Percentiles rank a stretch among this genome's conserved stretches.
Evolutionary conservation across 306 rosid genomes (phyloP).

Genomic region (Dryas drummondii): DNA sequence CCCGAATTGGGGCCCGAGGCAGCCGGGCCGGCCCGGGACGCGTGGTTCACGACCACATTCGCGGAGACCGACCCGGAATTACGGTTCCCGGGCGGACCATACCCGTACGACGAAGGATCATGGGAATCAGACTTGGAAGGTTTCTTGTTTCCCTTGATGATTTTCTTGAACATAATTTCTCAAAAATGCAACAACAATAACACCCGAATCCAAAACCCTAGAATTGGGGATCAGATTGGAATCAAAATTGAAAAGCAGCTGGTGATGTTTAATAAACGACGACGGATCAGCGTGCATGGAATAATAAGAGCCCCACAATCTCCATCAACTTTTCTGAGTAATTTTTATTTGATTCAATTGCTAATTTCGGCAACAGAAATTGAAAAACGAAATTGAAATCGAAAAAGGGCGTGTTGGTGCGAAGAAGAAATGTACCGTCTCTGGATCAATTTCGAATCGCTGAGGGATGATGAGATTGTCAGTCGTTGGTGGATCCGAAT

Average conservation of each 20-base stretch:
- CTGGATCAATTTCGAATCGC: conserved; percentile 7
- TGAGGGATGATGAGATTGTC: background rate
- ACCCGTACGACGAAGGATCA: conserved; percentile 50
- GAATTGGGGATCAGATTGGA: conserved; percentile 27
- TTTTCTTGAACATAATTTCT: conserved; percentile 73
- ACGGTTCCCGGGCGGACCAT: conserved; percentile 40
- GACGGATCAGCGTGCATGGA: conserved; percentile 32
- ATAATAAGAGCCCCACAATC: conserved; percentile 29
- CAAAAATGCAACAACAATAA: conserved; percentile 25
- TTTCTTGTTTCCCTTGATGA: conserved; percentile 79
- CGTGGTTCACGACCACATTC: conserved; percentile 71
- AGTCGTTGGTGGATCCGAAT: conserved; percentile 37
- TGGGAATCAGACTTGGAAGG: conserved; percentile 77
- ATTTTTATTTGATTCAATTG: background rate
- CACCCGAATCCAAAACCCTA: conserved; percentile 45
- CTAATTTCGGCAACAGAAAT: conserved; percentile 22
- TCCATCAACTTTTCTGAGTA: conserved; percentile 15
- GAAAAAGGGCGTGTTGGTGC: conserved; percentile 46
- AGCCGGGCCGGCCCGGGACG: conserved; percentile 54
- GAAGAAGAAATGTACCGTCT: conserved; percentile 26
- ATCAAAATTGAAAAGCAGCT: conserved; percentile 20
- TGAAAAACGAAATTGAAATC: conserved; percentile 13
- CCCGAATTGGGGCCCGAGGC: conserved; percentile 25
- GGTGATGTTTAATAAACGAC: background rate
- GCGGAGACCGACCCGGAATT: conserved; percentile 35